phyloP scores from a whole-genome alignment of 2,329 filamentous ascomycete species.

The Microdochium bolleyi region DNA sequence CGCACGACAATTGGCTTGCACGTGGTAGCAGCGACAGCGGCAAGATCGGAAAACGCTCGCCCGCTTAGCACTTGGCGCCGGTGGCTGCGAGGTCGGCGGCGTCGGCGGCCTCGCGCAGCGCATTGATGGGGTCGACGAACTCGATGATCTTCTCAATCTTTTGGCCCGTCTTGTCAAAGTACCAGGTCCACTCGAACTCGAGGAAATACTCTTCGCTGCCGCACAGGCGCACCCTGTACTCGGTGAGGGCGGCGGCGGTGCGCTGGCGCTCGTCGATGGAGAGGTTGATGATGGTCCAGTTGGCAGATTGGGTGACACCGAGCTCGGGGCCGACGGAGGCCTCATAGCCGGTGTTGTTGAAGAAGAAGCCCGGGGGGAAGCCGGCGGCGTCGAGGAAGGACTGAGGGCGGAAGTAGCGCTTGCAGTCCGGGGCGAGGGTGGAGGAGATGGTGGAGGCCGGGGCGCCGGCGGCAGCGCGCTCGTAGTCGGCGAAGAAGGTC shows the following conservation, averaged over 20 bases:
- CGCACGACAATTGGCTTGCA: no score
- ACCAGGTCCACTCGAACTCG: not conserved
- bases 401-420: not conserved
- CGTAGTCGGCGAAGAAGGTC: not conserved
- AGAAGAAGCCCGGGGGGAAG: not conserved
- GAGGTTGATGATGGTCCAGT: not conserved
- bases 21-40: no score
- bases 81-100: not conserved
- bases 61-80: not conserved
- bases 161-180: not conserved
- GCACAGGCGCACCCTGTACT: not conserved
- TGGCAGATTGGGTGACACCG: not conserved
- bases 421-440: not conserved
- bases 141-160: not conserved
- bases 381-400: not conserved
- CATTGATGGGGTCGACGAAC: not conserved
- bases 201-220: not conserved
- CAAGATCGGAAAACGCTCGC: no score
- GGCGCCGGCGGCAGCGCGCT: not conserved
- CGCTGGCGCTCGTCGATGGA: not conserved
- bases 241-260: not conserved
- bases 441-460: not conserved
- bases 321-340: not conserved
- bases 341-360: not conserved
- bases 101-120: not conserved